A percentile compares a stretch with the other conserved stretches of the same genome.
Conservation (phyloP, 345 rosid species). For the Raphanus raphanistrum region DNA sequence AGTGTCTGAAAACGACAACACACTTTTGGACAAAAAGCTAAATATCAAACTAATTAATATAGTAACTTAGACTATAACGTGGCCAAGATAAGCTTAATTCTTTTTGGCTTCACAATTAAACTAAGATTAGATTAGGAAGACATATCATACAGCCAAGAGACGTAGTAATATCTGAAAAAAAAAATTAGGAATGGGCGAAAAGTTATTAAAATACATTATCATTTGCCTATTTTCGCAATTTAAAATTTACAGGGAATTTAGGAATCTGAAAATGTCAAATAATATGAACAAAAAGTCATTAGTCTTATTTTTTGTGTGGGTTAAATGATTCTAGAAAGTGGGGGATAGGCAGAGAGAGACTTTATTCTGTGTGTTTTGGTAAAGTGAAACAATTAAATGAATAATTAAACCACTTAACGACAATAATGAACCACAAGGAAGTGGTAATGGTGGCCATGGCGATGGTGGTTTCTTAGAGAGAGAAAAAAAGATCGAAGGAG, state of each 20-base stretch:
- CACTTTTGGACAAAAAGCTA: conserved; percentile 34
- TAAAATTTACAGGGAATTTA: conserved; percentile 14
- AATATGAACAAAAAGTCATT: not conserved
- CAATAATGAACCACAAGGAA: conserved; percentile 29
- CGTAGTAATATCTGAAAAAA: conserved; percentile 9
- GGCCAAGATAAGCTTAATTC: conserved; percentile 35
- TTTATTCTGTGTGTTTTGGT: conserved; percentile 37
- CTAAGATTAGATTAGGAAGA: conserved; percentile 14
- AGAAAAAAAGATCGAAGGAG: not conserved
- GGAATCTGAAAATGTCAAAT: conserved; percentile 18
- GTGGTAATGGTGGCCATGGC: conserved; percentile 35
- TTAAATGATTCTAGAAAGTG: conserved; percentile 20
- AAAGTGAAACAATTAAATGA: conserved; percentile 30
- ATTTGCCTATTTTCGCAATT: not conserved
- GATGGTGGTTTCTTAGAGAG: conserved; percentile 29
- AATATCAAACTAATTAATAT: conserved; percentile 5
- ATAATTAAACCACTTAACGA: conserved; percentile 33
- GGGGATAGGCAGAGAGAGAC: conserved; percentile 25
- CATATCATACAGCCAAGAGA: conserved; percentile 4
- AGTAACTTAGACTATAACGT: conserved; percentile 18
- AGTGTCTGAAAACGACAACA: conserved; percentile 26
- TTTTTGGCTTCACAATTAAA: conserved; percentile 25
- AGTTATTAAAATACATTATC: not conserved
- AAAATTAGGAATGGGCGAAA: conserved; percentile 26
- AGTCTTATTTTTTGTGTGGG: not conserved